Conservation (phyloP, 2,329 filamentous ascomycete species). For the Beauveria australis region DNA sequence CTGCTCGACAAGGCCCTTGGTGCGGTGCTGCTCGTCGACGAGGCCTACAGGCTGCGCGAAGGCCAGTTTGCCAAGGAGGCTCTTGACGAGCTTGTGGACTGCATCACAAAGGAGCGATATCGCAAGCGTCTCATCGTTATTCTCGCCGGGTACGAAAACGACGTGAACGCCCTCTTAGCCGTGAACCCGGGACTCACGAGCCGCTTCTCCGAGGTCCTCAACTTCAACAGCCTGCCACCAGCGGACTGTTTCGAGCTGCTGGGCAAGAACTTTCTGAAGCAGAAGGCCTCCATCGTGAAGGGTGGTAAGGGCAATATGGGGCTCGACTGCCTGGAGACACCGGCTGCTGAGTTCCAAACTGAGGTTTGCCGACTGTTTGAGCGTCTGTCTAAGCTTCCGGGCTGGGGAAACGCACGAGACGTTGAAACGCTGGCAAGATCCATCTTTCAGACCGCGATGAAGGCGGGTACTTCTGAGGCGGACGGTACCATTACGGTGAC, state of each 20-base stretch:
- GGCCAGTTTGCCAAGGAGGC: constrained; percentile 50
- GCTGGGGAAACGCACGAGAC: constrained; percentile 59
- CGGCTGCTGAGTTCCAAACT: constrained; percentile 3
- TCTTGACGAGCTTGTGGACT: constrained; percentile 45
- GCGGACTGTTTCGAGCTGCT: constrained; percentile 32
- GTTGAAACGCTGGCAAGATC: constrained; percentile 44
- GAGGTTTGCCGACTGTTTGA: constrained; percentile 25
- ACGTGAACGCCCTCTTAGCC: constrained; percentile 56
- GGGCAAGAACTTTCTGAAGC: constrained; percentile 28
- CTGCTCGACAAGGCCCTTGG: constrained; percentile 55
- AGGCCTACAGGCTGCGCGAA: constrained; percentile 56
- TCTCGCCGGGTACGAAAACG: constrained; percentile 58
- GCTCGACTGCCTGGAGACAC: constrained; percentile 19
- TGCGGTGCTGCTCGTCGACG: constrained; percentile 62
- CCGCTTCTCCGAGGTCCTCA: constrained; percentile 54
- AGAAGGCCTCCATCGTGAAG: constrained; percentile 15
- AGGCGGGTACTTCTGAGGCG: constrained; percentile 16
- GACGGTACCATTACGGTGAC: constrained; percentile 13
- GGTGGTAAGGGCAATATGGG: constrained; percentile 18
- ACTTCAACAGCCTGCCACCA: constrained; percentile 41
- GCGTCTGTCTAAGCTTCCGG: constrained; percentile 31
- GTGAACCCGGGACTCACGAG: constrained; percentile 56
- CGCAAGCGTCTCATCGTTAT: constrained; percentile 55
- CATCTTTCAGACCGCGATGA: constrained; percentile 34
- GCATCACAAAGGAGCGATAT: constrained; percentile 47